A percentile compares a stretch with the other conserved stretches of the same genome.
Conservation (phyloP, 2,329 filamentous ascomycete species). For the Colletotrichum musae region DNA sequence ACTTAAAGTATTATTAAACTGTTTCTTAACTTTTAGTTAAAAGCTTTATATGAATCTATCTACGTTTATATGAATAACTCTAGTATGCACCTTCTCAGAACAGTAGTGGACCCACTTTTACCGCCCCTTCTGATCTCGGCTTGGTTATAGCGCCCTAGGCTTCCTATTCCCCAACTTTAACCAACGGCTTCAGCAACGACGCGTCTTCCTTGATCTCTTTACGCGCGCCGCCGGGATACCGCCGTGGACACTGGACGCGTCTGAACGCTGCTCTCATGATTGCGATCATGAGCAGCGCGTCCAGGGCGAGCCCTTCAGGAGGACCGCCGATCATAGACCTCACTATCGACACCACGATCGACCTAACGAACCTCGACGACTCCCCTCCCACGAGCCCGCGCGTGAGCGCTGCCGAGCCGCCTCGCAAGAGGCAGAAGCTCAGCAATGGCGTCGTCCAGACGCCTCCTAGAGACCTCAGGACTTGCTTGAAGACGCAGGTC, state of each 20-base stretch:
- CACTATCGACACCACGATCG: constrained; percentile 44
- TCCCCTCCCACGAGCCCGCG: constrained; percentile 35
- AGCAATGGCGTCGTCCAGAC: constrained; percentile 38
- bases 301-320: not conserved
- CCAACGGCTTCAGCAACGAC: not conserved
- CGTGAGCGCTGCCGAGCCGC: constrained; percentile 43
- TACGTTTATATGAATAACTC: not conserved
- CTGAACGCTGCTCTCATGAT: not conserved
- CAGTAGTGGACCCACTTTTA: not conserved
- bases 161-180: not conserved
- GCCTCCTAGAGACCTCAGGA: constrained; percentile 40
- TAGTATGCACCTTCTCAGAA: not conserved
- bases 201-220: not conserved
- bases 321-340: not conserved
- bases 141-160: constrained; percentile 9
- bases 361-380: constrained; percentile 45
- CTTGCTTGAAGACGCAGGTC: constrained; percentile 50
- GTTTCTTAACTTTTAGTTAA: not conserved
- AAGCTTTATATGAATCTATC: not conserved
- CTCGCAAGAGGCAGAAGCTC: constrained; percentile 50
- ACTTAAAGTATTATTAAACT: no score
- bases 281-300: not conserved
- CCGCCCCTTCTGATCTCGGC: not conserved
- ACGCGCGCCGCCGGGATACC: not conserved
- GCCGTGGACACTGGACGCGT: not conserved